Evolutionary conservation across 2,329 filamentous ascomycete genomes (phyloP).

Genomic region (Colletotrichum navitas): DNA sequence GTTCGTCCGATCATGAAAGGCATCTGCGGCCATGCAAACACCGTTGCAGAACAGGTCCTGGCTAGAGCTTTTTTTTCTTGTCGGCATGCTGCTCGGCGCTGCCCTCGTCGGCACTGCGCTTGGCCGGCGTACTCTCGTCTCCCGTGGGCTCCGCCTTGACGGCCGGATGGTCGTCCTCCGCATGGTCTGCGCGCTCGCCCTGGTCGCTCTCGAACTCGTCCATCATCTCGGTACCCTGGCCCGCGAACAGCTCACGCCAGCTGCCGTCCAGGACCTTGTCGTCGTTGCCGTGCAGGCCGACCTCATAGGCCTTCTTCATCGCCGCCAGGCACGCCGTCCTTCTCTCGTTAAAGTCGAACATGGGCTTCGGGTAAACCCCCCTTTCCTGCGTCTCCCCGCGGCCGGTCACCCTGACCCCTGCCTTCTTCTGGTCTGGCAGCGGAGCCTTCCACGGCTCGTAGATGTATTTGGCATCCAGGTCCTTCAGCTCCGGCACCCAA

Average conservation of each 20-base stretch:
- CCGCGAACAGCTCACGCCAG: conserved; percentile 62
- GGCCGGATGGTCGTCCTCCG: conserved; percentile 44
- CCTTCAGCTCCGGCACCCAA: conserved; percentile 76
- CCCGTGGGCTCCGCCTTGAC: conserved; percentile 17
- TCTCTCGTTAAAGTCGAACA: conserved; percentile 79
- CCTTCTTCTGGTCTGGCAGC: conserved; percentile 75
- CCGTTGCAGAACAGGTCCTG: background rate
- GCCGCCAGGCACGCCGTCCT: conserved; percentile 72
- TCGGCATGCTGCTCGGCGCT: conserved; percentile 41
- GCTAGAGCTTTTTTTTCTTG: conserved; percentile 35
- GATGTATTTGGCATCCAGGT: conserved; percentile 76
- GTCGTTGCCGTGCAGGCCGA: conserved; percentile 75
- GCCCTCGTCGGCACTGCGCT: conserved; percentile 38
- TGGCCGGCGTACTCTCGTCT: conserved; percentile 40
- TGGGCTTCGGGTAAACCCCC: conserved; percentile 77
- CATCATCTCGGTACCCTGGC: conserved; percentile 55
- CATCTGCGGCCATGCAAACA: background rate
- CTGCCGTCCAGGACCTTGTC: conserved; percentile 71
- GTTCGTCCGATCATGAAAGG: background rate
- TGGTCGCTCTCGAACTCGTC: conserved; percentile 52
- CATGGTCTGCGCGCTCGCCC: conserved; percentile 51
- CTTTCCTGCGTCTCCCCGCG: conserved; percentile 60
- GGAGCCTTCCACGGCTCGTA: conserved; percentile 86
- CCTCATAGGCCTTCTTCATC: conserved; percentile 78
- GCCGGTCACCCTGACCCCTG: conserved; percentile 71